A percentile compares a stretch with the other conserved stretches of the same genome.
phyloP scores from a whole-genome alignment of 306 rosid species.

The Trifolium pratense region DNA sequence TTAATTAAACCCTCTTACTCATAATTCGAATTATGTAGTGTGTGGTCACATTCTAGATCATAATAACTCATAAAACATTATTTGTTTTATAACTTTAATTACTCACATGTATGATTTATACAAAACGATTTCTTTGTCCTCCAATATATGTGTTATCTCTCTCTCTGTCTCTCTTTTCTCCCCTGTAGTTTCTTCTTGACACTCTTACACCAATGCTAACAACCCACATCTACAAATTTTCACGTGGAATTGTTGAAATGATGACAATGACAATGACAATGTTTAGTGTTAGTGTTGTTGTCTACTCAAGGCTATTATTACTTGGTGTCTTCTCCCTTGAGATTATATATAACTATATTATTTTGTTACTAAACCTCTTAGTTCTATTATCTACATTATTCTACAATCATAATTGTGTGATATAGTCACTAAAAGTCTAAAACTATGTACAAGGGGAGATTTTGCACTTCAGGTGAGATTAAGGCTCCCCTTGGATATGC shows the following conservation, averaged over 20 bases:
- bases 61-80: constrained; percentile 28
- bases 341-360: constrained; percentile 13
- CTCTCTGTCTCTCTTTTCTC: constrained; percentile 5
- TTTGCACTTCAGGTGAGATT: constrained; percentile 43
- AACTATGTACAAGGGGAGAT: constrained; percentile 56
- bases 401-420: neutral
- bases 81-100: neutral
- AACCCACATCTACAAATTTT: constrained; percentile 46
- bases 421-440: neutral
- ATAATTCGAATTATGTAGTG: constrained; percentile 31
- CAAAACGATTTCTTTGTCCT: constrained; percentile 34
- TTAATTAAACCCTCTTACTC: constrained; percentile 9
- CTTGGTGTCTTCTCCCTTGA: constrained; percentile 57
- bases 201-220: constrained; percentile 51
- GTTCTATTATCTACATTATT: neutral
- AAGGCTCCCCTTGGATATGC: constrained; percentile 57
- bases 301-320: constrained; percentile 67
- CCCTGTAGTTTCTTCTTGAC: constrained; percentile 18
- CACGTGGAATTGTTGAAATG: constrained; percentile 58
- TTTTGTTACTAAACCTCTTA: neutral
- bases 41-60: constrained; percentile 34
- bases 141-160: constrained; percentile 27
- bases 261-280: no score
- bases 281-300: constrained; percentile 53
- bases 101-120: constrained; percentile 24